Evolutionary conservation across 2,329 filamentous ascomycete species (phyloP), one percentile per base, ranked within the genome.

Genomic region (Aspergillus nomiae): DNA sequence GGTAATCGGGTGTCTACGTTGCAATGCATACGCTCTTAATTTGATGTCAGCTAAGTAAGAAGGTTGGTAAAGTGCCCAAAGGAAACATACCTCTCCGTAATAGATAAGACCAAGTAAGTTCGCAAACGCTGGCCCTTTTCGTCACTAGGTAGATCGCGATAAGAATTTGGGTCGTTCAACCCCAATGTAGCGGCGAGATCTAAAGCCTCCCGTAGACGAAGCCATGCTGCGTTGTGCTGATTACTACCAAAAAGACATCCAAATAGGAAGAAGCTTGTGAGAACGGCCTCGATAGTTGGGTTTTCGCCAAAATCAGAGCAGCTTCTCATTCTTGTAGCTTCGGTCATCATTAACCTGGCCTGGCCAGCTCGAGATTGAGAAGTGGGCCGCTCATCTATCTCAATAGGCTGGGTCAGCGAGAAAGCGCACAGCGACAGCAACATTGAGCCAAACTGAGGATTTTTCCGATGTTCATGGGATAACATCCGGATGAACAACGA

Each of bases 261-360:
- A 70, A 91, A 93, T 28, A 94, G 76, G 76, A 94, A 92, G 76
- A 91, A 92, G 69, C 89, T 92, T 24, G 90, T 92, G 63, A 88
- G 86, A 24, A 81, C 75, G 0, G 78, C 76, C 55, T 76, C 74
- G 14, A 81, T 71, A 1, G 78, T 79, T 1, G 80, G 78, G 41
- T 76, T 70, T 56, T 81, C 79, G 3, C 75, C 75, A 58, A 77
- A 77, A 50, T 81, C 78, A 16, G 77, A 79, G 12, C 74, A 76
- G 50, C 78, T 77, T 28, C 79, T 74, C 77, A 81, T 80, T 59
- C 77, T 79, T 30, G 77, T 79, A 9, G 78, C 78, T 63, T 81
- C 79, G 28, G 78, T 69, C 70, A 81, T 78, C 67, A 81, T 78
- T 59, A 76, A 73, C 19, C 78, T 72, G 24, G 79, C 79, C 63